Evolutionary conservation across 768 basidiomycete species (phyloP), one percentile per base, ranked within the genome.

Genomic region (Podaxis mareebaensis): DNA sequence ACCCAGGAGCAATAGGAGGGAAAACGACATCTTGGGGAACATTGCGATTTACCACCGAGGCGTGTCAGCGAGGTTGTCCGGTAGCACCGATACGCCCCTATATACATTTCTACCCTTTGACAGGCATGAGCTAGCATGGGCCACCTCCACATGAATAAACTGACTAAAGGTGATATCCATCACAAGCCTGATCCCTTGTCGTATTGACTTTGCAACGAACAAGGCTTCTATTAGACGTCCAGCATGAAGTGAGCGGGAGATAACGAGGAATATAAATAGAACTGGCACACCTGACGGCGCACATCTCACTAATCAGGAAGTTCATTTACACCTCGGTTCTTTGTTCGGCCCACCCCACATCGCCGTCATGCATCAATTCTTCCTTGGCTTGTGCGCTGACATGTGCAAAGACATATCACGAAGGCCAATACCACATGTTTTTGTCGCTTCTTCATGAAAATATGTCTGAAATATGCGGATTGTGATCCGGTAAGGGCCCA

Each of bases 1-100:
- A 28, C 65, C 62, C n/a, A 71, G 53, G 26, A 70, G 38, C 22
- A 73, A 48, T 26, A 63, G 11, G n/a, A 20, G 5, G 26, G 55
- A 36, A 28, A 24, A 51, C 20, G 53, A 46, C 44, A 46, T 17
- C 52, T 20, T 40, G 8, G 52, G 33, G 26, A 42, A 20, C 44
- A 59, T 49, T 17, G 20, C 7, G 5, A 57, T 28, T 13, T 4
- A 24, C 39, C 7, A 24, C n/a, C 33, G 33, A 33, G 33, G n/a
- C 7, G n/a, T 42, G 38, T 4, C n/a, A 46, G 17, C 7, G 44
- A 46, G 44, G 44, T 22, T 46, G 44, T 5, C 10, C 44, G 15
- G 44, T 46, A 42, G n/a, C 44, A 46, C n/a, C 17, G 3, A 20
- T 8, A 7, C 6, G n/a, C 42, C 42, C 20, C n/a, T 46, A 22